Conservation (phyloP, 768 basidiomycete species). For the Lactarius deliciosus region DNA sequence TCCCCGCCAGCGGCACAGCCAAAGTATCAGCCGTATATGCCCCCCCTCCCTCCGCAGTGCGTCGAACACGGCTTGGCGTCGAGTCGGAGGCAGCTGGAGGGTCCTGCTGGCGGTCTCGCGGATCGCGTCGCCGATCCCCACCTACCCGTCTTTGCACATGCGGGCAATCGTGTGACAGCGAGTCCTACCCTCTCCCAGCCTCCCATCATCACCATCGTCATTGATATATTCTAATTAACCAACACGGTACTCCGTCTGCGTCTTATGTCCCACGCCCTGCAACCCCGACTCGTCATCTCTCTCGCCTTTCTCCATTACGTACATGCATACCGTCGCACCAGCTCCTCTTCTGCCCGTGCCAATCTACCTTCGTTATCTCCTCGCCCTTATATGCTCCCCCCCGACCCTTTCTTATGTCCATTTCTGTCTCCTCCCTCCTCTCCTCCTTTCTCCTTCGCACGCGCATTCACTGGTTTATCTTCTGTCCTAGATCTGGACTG, state of each 20-base stretch:
- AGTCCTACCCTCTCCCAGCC: too few relatives aligned
- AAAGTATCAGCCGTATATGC: not conserved
- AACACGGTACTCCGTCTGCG: not conserved
- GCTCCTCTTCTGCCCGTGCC: not conserved
- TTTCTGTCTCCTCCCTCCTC: too few relatives aligned
- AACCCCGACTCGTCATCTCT: too few relatives aligned
- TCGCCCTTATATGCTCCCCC: too few relatives aligned
- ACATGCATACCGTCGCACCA: slow-evolving; percentile 14
- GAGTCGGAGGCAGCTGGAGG: slow-evolving; percentile 27
- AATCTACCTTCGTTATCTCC: slow-evolving; percentile 17
- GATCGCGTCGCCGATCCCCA: slow-evolving; percentile 9
- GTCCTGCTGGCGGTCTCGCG: slow-evolving; percentile 12
- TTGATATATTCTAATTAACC: too few relatives aligned
- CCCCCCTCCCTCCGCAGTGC: slow-evolving; percentile 21
- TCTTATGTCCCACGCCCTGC: not conserved
- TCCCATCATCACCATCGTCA: not conserved
- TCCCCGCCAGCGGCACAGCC: not conserved
- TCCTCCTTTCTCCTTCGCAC: too few relatives aligned
- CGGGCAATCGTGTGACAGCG: slow-evolving; percentile 9
- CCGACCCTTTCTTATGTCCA: too few relatives aligned
- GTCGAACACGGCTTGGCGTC: slow-evolving; percentile 9
- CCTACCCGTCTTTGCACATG: slow-evolving; percentile 6
- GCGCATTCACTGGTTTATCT: too few relatives aligned
- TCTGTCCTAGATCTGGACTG: too few relatives aligned
- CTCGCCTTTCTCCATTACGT: slow-evolving; percentile 8